Evolutionary conservation across 306 rosid species (phyloP), one percentile per base, ranked within the genome.

Genomic region (Sindora glabra): DNA sequence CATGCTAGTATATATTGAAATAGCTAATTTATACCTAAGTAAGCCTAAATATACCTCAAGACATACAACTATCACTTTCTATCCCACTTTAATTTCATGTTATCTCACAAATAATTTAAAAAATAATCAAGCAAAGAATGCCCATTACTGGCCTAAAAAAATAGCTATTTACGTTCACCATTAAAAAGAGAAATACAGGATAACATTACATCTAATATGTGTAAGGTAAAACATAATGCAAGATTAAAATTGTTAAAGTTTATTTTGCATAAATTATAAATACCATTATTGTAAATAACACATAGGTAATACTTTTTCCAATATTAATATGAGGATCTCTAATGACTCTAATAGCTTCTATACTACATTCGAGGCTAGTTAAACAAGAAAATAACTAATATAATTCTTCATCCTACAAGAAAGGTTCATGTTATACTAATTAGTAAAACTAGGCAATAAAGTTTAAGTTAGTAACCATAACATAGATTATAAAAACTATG

Each of bases 261-360:
- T n/a, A n/a, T n/a, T n/a, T n/a, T n/a, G n/a, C n/a, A n/a, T n/a
- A n/a, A n/a, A n/a, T n/a, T n/a, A n/a, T n/a, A n/a, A 74, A 27
- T 80, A 92, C 99, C 95, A 56, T 82, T 41, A 96, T 89, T 77
- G 77, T 84, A 48, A 92, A 80, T 60, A 92, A 72, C 56, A 80
- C 87, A 54, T 82, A 92, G 12, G 95, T 96, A 30, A 92, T 83
- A 32, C 99, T 96, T 90, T 92, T 92, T 62, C 96, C 99, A 6
- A 92, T 53, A 63, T 78, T 83, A 61, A 65, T 64, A 39, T 92
- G 79, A 52, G 96, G 80, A 77, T 92, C 96, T 69, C 99, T 86
- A 29, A 92, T 73, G 56, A 89, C 82, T 65, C 99, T 84, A 69
- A 92, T 62, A 30, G 90, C 99, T 77, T 89, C 96, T 19, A 89